Conservation (phyloP, 352 stramenopile genomes). For the Phytophthora syringae region DNA sequence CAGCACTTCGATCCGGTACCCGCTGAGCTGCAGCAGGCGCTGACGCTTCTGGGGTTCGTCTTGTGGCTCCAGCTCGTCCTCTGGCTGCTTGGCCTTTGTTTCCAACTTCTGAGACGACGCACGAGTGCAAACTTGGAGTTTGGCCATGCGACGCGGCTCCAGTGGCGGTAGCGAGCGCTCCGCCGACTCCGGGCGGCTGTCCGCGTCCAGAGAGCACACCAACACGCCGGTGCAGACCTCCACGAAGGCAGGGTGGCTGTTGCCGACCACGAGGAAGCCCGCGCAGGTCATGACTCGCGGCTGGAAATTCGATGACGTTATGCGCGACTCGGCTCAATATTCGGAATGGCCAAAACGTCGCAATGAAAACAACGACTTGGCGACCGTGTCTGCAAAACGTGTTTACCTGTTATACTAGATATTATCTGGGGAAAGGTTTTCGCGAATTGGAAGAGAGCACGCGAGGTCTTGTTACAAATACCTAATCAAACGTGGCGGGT, state of each 20-base stretch:
- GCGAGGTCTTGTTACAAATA: too few species aligned
- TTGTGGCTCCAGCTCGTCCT: constrained; percentile 30
- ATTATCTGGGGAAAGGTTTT: too few species aligned
- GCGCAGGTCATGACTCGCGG: constrained; percentile 62
- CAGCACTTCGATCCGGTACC: constrained; percentile 63
- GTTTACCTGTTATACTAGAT: too few species aligned
- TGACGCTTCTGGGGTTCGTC: constrained; percentile 25
- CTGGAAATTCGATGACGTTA: constrained; percentile 2
- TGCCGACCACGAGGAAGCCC: constrained; percentile 70
- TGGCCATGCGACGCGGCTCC: constrained; percentile 51
- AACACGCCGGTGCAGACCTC: constrained; percentile 66
- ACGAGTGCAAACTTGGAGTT: constrained; percentile 25
- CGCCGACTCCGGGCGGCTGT: not conserved
- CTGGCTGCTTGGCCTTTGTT: constrained; percentile 22
- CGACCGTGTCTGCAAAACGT: constrained; percentile 15
- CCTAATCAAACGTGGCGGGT: too few species aligned
- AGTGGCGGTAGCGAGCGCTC: constrained; percentile 48
- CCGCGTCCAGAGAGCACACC: constrained; percentile 41
- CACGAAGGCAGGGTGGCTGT: constrained; percentile 58
- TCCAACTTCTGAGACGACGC: constrained; percentile 38
- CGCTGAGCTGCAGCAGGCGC: constrained; percentile 66
- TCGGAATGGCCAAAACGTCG: constrained; percentile 3
- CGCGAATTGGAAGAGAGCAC: too few species aligned
- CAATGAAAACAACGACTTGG: constrained; percentile 6
- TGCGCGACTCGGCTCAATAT: constrained; percentile 10